These are phyloP conservation scores for Saccharomyces hybrid DNA, from an alignment of 1,139 yeast genomes.

Conservation along the genomic window DNA sequence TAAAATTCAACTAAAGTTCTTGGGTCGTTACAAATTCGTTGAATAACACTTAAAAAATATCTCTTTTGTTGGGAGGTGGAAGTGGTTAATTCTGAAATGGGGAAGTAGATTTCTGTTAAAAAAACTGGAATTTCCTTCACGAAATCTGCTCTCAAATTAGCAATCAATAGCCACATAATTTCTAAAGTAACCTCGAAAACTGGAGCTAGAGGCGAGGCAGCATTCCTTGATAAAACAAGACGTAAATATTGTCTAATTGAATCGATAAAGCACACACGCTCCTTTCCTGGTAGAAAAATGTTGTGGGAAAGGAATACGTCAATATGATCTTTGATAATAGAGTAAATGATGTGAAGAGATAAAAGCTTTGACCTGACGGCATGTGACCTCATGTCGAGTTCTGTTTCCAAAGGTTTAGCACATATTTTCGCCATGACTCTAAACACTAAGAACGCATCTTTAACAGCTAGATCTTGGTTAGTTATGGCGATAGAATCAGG, in stretches of 20 bases:
- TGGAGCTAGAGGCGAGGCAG: constrained; percentile 86
- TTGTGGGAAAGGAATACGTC: constrained; percentile 66
- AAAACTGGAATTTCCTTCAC: constrained; percentile 91
- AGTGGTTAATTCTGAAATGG: constrained; percentile 84
- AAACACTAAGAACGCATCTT: constrained; percentile 87
- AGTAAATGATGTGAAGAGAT: constrained; percentile 80
- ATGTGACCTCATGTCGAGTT: constrained; percentile 82
- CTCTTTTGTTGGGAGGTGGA: constrained; percentile 90
- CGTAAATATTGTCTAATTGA: constrained; percentile 83
- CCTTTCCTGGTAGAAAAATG: constrained; percentile 53
- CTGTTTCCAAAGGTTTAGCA: constrained; percentile 69
- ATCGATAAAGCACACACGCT: constrained; percentile 58
- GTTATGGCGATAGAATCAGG: constrained; percentile 33
- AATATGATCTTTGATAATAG: constrained; percentile 76
- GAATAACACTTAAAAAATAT: constrained; percentile 69
- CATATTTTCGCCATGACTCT: constrained; percentile 93
- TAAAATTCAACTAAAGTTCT: constrained; percentile 86
- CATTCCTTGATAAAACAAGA: constrained; percentile 77
- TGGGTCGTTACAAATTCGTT: constrained; percentile 80
- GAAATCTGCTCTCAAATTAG: constrained; percentile 78
- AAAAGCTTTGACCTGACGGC: constrained; percentile 85
- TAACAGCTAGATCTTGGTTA: constrained; percentile 62
- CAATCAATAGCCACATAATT: constrained; percentile 82
- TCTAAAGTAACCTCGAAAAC: constrained; percentile 89
- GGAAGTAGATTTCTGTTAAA: constrained; percentile 87